Conservation (phyloP, 345 rosid genomes). For the Sisymbrium irio region DNA sequence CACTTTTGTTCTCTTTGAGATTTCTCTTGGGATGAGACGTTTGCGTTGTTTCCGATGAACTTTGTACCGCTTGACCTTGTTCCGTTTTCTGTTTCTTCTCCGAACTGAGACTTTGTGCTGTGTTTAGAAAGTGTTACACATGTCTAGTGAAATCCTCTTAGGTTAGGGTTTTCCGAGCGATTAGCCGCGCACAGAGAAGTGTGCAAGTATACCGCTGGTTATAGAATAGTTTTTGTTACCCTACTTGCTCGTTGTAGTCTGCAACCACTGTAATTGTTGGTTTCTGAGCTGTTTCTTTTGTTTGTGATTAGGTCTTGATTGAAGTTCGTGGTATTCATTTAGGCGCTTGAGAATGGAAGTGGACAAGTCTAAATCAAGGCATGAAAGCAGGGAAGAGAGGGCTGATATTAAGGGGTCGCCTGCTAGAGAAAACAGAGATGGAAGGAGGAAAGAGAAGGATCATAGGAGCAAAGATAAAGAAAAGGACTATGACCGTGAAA, state of each 20-base stretch:
- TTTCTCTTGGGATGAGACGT: neutral
- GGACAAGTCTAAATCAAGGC: conserved; percentile 33
- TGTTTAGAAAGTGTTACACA: neutral
- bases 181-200: neutral
- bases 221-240: neutral
- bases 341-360: conserved; percentile 25
- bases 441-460: conserved; percentile 51
- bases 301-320: conserved; percentile 14
- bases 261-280: neutral
- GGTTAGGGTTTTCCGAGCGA: conserved; percentile 16
- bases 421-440: conserved; percentile 37
- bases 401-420: conserved; percentile 29
- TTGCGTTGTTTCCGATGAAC: neutral
- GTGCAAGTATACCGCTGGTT: neutral
- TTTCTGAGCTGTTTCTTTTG: neutral
- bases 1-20: neutral
- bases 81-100: neutral
- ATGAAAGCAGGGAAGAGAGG: conserved; percentile 34
- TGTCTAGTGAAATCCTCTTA: neutral
- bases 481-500: conserved; percentile 45
- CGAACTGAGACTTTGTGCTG: neutral
- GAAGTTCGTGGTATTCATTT: conserved; percentile 1
- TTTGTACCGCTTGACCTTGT: neutral
- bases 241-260: neutral
- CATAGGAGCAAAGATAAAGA: conserved; percentile 43